phyloP scores from a whole-genome alignment of 1,284 basidiomycete genomes.

The Ceratobasidium sp. region DNA sequence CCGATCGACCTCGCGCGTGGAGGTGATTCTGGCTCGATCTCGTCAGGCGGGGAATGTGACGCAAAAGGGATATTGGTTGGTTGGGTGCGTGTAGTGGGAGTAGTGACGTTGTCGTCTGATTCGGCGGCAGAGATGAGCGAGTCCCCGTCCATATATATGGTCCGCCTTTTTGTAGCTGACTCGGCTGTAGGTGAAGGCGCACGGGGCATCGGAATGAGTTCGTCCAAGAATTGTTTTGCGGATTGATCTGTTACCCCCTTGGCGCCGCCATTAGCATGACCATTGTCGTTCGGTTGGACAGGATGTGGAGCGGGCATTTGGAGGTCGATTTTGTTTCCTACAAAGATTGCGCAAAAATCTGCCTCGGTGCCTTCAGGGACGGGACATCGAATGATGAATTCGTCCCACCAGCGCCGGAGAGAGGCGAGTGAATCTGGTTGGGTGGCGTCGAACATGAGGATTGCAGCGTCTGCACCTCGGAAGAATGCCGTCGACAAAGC shows the following conservation, averaged over 20 bases:
- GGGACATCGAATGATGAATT: conserved; percentile 72
- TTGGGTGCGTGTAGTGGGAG: neutral
- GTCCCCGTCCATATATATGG: conserved; percentile 31
- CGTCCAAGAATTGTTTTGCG: conserved; percentile 62
- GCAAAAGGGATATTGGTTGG: neutral
- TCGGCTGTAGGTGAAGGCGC: neutral
- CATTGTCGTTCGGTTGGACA: conserved; percentile 39
- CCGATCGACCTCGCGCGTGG: conserved; percentile 39
- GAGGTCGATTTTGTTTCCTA: conserved; percentile 83
- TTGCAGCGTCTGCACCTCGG: conserved; percentile 79
- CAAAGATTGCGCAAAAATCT: conserved; percentile 76
- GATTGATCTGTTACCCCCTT: conserved; percentile 54
- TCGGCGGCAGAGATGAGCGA: neutral
- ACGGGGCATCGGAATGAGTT: conserved; percentile 63
- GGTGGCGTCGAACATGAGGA: conserved; percentile 84
- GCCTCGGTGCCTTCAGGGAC: conserved; percentile 64
- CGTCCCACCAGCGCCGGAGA: conserved; percentile 78
- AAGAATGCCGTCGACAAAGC: conserved; percentile 82
- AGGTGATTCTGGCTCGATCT: conserved; percentile 25
- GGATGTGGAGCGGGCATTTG: conserved; percentile 26
- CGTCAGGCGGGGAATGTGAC: neutral
- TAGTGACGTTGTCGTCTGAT: neutral
- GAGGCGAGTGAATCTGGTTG: conserved; percentile 66
- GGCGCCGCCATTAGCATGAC: conserved; percentile 41
- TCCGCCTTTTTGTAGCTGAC: conserved; percentile 4